Base-by-base conservation (phyloP, 1,284 basidiomycete genomes). In the Ceratobasidium theobromae region DNA sequence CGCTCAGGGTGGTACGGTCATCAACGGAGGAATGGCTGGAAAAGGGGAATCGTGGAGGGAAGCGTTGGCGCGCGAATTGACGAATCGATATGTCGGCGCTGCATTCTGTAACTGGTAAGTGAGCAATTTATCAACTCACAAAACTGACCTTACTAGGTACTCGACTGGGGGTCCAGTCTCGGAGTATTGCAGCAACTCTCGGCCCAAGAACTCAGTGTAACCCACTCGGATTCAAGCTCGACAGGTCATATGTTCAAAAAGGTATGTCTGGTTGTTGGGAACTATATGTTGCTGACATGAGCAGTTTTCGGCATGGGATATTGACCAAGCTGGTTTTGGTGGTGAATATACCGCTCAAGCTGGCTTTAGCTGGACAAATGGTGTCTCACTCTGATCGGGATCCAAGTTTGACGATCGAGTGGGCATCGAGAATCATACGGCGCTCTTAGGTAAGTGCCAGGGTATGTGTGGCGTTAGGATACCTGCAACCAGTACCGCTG, bases 301-400 rank as follows among this genome's bases (percentile, higher is more conserved):
- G 27, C 48, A 75, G 75, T 79, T 80, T 74, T 66, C 60, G 5
- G 65, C 65, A 3, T 33, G 85, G 1, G 87, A 95, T 68, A 82
- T 93, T 25, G 90, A 95, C 75, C 89, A 88, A 1, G 89, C 91
- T 0, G 94, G 93, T 3, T 81, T 81, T 16, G 93, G 93, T 5
- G 92, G 93, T 18, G 92, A 95, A 79, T 95, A 95, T 71, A 87
- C 84, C 0, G 89, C 90, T 2, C 89, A 86, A 80, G 86, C 84
- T 12, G 89, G 89, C 16, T 91, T 92, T 73, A 91, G 93, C n/a
- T 95, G 93, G 93, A 94, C 92, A 28, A 95, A 95, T 74, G 93
- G 91, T 35, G 90, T 89, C 12, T 75, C 85, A 68, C 82, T 93
- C 43, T 93, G 88, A 87, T 77, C 87, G 6, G 86, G 89, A 4